These are phyloP conservation scores for Aureobasidium pullulans DNA, from an alignment of 2,329 filamentous ascomycete species.

Conservation along the genomic window DNA sequence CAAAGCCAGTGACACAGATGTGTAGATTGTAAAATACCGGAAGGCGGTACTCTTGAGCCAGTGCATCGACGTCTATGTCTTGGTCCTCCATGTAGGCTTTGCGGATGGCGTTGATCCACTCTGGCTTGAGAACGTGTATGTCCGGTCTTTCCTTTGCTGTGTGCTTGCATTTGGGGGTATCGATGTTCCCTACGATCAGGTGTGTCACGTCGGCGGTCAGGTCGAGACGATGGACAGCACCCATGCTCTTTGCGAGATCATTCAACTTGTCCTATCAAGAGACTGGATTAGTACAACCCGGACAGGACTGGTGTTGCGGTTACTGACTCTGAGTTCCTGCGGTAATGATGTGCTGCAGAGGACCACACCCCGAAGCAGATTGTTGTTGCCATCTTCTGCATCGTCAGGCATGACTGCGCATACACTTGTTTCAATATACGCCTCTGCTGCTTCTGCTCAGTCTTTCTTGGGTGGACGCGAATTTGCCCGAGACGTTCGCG, in stretches of 20 bases:
- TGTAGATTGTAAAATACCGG: conserved; percentile 56
- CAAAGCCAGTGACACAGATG: conserved; percentile 64
- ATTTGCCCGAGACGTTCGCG: not conserved
- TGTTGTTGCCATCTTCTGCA: conserved; percentile 2
- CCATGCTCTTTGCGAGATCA: conserved; percentile 66
- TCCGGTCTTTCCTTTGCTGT: conserved; percentile 85
- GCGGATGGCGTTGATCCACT: conserved; percentile 77
- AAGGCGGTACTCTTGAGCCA: conserved; percentile 62
- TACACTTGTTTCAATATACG: not conserved
- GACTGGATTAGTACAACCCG: not conserved
- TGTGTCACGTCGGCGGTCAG: conserved; percentile 95
- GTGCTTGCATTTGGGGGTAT: conserved; percentile 91
- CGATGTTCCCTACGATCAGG: conserved; percentile 79
- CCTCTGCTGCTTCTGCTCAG: not conserved
- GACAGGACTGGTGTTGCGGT: not conserved
- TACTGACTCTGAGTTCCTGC: conserved; percentile 7
- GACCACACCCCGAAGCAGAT: not conserved
- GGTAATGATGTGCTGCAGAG: conserved; percentile 9
- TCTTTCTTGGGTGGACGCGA: not conserved
- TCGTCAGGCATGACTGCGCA: not conserved
- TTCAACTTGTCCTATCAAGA: conserved; percentile 28
- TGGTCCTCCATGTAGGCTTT: conserved; percentile 73
- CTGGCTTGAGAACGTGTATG: conserved; percentile 71
- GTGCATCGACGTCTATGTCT: conserved; percentile 60
- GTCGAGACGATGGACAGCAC: conserved; percentile 80